Conservation (phyloP, 176 grass and related monocot genomes). For the Luzula sylvatica region DNA sequence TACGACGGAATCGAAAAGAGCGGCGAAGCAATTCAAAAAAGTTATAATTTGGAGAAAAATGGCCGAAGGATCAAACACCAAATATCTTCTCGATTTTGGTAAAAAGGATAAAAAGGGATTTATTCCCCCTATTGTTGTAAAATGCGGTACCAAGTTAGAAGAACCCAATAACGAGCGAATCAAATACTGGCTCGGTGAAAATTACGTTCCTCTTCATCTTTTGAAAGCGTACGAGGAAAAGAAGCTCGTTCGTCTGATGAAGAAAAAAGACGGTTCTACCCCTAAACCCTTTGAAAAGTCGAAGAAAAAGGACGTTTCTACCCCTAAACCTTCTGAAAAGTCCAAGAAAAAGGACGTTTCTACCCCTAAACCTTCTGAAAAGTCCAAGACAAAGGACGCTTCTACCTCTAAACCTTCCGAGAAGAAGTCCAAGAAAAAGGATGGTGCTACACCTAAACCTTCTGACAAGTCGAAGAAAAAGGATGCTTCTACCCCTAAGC, state of each 20-base stretch:
- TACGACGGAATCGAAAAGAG: conserved; percentile 78
- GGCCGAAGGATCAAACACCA: conserved; percentile 44
- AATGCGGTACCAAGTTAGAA: conserved; percentile 63
- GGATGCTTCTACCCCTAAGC: conserved; percentile 14
- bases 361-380: too few relatives aligned
- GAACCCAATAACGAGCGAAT: conserved; percentile 72
- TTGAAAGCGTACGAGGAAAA: conserved; percentile 83
- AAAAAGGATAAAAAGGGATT: conserved; percentile 43
- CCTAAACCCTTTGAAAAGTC: neutral
- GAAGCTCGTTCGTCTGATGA: conserved; percentile 52
- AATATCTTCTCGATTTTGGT: conserved; percentile 95
- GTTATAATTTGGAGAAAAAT: conserved; percentile 81
- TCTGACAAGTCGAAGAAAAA: conserved; percentile 1
- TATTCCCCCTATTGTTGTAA: conserved; percentile 77
- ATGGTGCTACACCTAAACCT: neutral
- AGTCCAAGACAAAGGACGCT: conserved; percentile 45
- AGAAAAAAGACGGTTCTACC: conserved; percentile 49
- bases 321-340: too few relatives aligned
- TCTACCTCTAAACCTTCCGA: neutral
- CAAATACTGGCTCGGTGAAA: conserved; percentile 91
- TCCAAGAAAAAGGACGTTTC: conserved; percentile 2
- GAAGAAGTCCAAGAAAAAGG: neutral
- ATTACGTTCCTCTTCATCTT: conserved; percentile 62
- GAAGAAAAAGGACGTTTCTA: too few relatives aligned
- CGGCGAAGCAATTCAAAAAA: conserved; percentile 81